Evolutionary conservation across 345 rosid species (phyloP), one percentile per base, ranked within the genome.

Genomic region (Bruguiera parviflora): DNA sequence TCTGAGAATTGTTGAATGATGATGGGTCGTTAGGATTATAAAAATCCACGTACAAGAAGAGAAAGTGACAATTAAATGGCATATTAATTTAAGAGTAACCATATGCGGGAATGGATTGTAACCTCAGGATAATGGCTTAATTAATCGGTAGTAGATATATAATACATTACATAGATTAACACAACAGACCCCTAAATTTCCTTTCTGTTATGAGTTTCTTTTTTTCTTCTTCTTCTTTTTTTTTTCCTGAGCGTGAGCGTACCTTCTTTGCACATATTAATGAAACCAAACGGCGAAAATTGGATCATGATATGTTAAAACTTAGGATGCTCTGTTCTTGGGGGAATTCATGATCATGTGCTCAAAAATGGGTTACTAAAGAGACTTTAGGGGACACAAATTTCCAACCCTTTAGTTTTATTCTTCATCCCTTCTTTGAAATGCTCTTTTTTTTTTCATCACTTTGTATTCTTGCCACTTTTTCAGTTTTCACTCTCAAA

Each of bases 361-460:
- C 73, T 60, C n/a, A 63, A 47, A 79, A 72, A 63, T 29, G 64
- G 58, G 52, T 64, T 64, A 20, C 57, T 46, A 71, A 71, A 64
- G 74, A 71, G 76, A 69, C 86, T 83, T 85, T 83, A 67, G 22
- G 49, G 59, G 78, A 81, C 82, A 77, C 85, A 80, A 70, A 80
- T 77, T 82, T 79, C 84, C 63, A 79, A 71, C 82, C 82, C 77
- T 75, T 79, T 43, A 43, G 18, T 80, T 82, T 66, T 65, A 27
- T 24, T 19, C 49, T 68, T 53, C 28, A 37, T 59, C 39, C 59
- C 62, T 67, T 51, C 71, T 72, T 59, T 71, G 57, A 51, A 33
- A 58, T 61, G 20, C 69, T 70, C 46, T 32, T 66, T 58, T 47
- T 35, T 67, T 71, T 69, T 74, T 62, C 53, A 65, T 74, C 71